phyloP scores from a whole-genome alignment of 306 rosid species.

The Lathyrus tuberosus region DNA sequence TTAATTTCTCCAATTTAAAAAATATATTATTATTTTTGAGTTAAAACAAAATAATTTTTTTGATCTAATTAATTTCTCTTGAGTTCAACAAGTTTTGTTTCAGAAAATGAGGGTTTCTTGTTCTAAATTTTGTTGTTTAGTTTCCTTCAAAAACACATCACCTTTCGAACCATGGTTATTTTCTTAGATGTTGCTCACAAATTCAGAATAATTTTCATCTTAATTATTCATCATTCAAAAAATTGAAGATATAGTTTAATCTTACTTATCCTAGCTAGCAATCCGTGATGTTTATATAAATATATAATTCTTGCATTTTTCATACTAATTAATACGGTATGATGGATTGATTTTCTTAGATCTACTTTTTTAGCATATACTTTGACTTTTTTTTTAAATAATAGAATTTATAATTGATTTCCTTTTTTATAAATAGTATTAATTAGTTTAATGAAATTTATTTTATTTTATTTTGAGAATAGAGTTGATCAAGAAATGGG shows the following conservation, averaged over 20 bases:
- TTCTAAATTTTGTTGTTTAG: not conserved
- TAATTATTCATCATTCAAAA: not conserved
- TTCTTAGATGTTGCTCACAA: conserved; percentile 32
- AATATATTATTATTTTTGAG: conserved; percentile 23
- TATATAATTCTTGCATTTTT: not conserved
- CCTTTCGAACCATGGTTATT: conserved; percentile 18
- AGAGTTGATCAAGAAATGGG: conserved; percentile 54
- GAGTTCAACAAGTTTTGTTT: not conserved
- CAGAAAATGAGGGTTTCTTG: conserved; percentile 25
- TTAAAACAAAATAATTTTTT: conserved; percentile 1
- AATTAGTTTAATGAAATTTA: not conserved
- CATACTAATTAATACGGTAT: not conserved
- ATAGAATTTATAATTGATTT: not conserved
- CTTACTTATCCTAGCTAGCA: conserved; percentile 24
- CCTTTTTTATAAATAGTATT: not conserved
- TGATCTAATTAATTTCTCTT: conserved; percentile 14
- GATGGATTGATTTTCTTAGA: not conserved
- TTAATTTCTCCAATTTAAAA: too few species aligned
- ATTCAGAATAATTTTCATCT: conserved; percentile 7
- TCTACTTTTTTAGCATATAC: not conserved
- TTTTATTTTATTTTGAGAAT: not conserved
- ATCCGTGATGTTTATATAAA: not conserved
- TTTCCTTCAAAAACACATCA: conserved; percentile 19
- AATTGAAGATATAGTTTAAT: not conserved
- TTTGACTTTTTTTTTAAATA: not conserved